phyloP scores from a whole-genome alignment of 2,329 filamentous ascomycete genomes.

The Thermoascus crustaceus region DNA sequence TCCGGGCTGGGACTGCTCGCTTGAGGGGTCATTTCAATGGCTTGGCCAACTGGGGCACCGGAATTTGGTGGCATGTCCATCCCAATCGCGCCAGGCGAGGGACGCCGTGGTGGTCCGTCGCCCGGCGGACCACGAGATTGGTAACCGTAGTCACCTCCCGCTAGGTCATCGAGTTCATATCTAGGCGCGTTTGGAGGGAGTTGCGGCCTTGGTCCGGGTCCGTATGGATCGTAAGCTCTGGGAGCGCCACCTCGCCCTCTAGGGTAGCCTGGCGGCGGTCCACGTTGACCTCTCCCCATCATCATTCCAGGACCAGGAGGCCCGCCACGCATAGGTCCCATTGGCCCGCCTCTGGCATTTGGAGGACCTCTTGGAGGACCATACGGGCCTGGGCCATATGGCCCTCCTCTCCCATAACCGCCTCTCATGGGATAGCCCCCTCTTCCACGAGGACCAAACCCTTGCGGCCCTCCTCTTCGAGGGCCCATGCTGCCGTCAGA shows the following conservation, averaged over 20 bases:
- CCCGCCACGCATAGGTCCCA: constrained; percentile 26
- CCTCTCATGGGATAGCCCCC: constrained; percentile 46
- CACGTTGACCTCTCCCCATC: constrained; percentile 36
- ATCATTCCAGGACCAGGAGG: constrained; percentile 34
- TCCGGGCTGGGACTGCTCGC: constrained; percentile 42
- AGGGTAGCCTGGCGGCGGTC: constrained; percentile 45
- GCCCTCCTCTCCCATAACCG: constrained; percentile 35
- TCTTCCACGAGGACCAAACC: constrained; percentile 48
- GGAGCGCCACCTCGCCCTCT: constrained; percentile 33
- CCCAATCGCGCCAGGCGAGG: constrained; percentile 25
- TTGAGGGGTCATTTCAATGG: constrained; percentile 74
- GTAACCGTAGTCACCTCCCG: constrained; percentile 19
- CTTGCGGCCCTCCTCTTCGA: constrained; percentile 30
- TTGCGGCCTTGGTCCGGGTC: constrained; percentile 16
- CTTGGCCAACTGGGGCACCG: constrained; percentile 47
- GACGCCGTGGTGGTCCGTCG: constrained; percentile 17
- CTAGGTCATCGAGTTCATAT: constrained; percentile 25
- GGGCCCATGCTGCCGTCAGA: constrained; percentile 41
- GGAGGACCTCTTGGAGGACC: constrained; percentile 29
- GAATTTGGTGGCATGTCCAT: constrained; percentile 30
- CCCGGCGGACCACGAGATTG: constrained; percentile 18
- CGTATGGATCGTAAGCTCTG: constrained; percentile 27
- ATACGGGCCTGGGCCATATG: constrained; percentile 26
- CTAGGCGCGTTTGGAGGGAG: constrained; percentile 21
- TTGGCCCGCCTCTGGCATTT: constrained; percentile 37